phyloP scores from a whole-genome alignment of 805 yeast genomes.

The Wickerhamomyces queroliae region DNA sequence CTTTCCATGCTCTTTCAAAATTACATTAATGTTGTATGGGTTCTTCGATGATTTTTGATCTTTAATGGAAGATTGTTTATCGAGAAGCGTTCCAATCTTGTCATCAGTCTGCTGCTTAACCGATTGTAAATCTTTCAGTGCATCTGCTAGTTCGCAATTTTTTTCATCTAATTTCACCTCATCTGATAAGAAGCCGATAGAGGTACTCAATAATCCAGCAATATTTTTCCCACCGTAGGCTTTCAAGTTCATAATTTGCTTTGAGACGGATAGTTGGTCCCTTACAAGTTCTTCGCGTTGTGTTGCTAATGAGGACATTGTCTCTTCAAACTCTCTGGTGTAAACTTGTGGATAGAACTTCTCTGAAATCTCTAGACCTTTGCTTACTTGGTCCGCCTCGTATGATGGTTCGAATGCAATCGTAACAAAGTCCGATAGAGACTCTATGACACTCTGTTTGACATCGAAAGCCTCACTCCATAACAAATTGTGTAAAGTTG shows the following conservation, averaged over 20 bases:
- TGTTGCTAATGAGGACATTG: slow-evolving; percentile 5
- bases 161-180: slow-evolving; percentile 1
- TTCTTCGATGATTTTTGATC: slow-evolving; percentile 14
- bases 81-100: slow-evolving; percentile 4
- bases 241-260: slow-evolving; percentile 19
- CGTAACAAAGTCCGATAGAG: slow-evolving; percentile 29
- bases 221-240: slow-evolving; percentile 28
- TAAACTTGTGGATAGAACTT: slow-evolving; percentile 35
- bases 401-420: slow-evolving; percentile 22
- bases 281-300: slow-evolving; percentile 3
- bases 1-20: slow-evolving; percentile 17
- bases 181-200: slow-evolving; percentile 20
- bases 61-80: slow-evolving; percentile 6
- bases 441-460: slow-evolving; percentile 12
- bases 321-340: slow-evolving; percentile 19
- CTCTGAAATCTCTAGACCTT: slow-evolving; percentile 26
- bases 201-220: slow-evolving; percentile 17
- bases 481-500: slow-evolving; percentile 25
- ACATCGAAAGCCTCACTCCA: slow-evolving; percentile 26
- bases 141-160: slow-evolving; percentile 5
- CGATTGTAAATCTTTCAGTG: slow-evolving; percentile 17
- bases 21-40: slow-evolving; percentile 21
- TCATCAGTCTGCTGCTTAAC: slow-evolving; percentile 9
- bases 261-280: slow-evolving; percentile 12
- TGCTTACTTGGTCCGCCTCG: no score